A percentile compares a stretch with the other conserved stretches of the same genome.
Evolutionary conservation across 106 monocot genomes (phyloP).

Genomic region (Narthecium ossifragum): DNA sequence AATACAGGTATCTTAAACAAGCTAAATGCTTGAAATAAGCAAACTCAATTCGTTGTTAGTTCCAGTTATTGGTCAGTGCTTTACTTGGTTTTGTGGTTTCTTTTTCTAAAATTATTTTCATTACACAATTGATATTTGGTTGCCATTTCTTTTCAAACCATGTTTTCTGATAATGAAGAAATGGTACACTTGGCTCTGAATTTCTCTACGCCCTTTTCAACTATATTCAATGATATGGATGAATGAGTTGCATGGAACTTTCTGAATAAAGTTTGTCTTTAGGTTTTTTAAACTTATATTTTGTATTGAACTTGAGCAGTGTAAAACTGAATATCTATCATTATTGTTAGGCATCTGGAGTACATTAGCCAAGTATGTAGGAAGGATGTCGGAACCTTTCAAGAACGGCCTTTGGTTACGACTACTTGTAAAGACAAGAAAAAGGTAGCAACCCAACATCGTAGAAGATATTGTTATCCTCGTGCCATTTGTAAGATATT

Average conservation of each 20-base stretch:
- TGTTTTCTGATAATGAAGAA: no score
- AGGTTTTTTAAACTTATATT: not conserved
- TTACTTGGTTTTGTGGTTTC: not conserved
- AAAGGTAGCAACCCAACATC: conserved; percentile 38
- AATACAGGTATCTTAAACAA: conserved; percentile 43
- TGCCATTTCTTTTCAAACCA: no score
- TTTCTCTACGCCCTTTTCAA: not conserved
- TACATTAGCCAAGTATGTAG: conserved; percentile 40
- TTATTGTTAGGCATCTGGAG: conserved; percentile 47
- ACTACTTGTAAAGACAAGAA: conserved; percentile 59
- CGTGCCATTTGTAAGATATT: conserved; percentile 1
- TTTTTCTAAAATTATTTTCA: no score
- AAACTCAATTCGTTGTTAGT: not conserved
- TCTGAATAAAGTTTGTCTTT: not conserved
- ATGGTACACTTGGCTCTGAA: not conserved
- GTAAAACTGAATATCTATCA: not conserved
- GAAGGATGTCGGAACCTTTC: conserved; percentile 10
- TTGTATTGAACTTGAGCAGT: not conserved
- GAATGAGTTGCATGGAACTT: not conserved
- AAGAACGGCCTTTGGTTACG: conserved; percentile 22
- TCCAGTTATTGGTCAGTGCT: not conserved
- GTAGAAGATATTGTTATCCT: not conserved
- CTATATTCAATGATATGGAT: not conserved
- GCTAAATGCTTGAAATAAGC: not conserved
- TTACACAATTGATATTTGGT: no score